A percentile compares a stretch with the other conserved stretches of the same genome.
Conservation (phyloP, 2,329 filamentous ascomycete species). For the Neospermospora avenae region DNA sequence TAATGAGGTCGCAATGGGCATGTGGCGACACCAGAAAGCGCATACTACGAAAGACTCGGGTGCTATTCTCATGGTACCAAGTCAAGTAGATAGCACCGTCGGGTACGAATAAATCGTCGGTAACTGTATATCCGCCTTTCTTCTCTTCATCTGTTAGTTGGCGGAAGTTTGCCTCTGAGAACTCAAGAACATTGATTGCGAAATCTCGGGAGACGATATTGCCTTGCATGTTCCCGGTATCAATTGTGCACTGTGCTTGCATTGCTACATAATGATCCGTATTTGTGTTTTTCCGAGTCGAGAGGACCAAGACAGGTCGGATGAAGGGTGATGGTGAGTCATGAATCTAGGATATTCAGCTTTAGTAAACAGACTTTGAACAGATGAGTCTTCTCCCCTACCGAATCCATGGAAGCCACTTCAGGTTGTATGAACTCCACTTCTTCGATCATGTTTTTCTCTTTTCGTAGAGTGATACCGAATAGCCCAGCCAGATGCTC, state of each 20-base stretch:
- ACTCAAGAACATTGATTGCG: constrained; percentile 14
- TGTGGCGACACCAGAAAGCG: constrained; percentile 20
- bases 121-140: constrained; percentile 1
- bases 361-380: too few species aligned
- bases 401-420: too few species aligned
- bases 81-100: constrained; percentile 18
- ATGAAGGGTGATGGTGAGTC: too few species aligned
- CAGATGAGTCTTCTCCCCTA: too few species aligned
- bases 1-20: background rate
- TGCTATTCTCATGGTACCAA: constrained; percentile 19
- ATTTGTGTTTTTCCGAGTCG: too few species aligned
- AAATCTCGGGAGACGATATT: constrained; percentile 23
- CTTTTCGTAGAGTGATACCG: too few species aligned
- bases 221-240: constrained; percentile 26
- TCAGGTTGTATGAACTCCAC: too few species aligned
- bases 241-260: constrained; percentile 21
- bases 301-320: too few species aligned
- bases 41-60: constrained; percentile 25
- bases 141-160: too few species aligned
- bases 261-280: constrained; percentile 2
- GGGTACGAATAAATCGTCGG: constrained; percentile 18
- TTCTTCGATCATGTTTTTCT: too few species aligned
- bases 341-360: too few species aligned
- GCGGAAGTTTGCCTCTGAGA: constrained; percentile 6
- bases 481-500: too few species aligned